Percentiles rank a stretch among this genome's conserved stretches.
Conservation (phyloP, 805 yeast genomes). For the Spathaspora sp. region DNA sequence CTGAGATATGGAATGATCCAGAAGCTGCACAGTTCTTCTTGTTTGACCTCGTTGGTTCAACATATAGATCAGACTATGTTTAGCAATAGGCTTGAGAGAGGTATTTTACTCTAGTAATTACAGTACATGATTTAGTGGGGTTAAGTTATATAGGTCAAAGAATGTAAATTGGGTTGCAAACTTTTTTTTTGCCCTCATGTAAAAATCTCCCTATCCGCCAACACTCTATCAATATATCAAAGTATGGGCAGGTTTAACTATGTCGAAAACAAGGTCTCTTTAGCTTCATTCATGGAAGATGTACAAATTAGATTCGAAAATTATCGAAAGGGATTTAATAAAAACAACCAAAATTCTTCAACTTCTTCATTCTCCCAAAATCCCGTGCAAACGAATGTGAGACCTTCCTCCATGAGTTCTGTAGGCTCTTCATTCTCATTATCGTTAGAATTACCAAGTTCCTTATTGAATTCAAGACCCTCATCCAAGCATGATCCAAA, state of each 20-base stretch:
- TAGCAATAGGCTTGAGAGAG: too few relatives aligned
- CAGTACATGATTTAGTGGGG: too few relatives aligned
- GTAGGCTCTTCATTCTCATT: neutral
- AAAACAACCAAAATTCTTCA: neutral
- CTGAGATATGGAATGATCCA: too few relatives aligned
- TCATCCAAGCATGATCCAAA: neutral
- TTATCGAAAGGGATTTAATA: neutral
- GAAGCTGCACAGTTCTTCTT: too few relatives aligned
- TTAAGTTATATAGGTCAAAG: too few relatives aligned
- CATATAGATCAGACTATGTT: too few relatives aligned
- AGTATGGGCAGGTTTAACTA: neutral
- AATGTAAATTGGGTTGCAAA: neutral
- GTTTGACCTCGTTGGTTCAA: too few relatives aligned
- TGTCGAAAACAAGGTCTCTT: neutral
- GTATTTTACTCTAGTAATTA: too few relatives aligned
- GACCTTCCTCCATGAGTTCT: neutral
- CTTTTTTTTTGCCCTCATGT: neutral
- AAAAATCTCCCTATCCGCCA: neutral
- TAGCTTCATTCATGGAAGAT: neutral
- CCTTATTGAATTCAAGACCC: neutral
- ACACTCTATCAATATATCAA: neutral
- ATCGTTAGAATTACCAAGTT: neutral
- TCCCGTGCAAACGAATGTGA: neutral
- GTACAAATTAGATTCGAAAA: neutral
- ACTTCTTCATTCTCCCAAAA: too few relatives aligned